Percentiles rank a stretch among this genome's conserved stretches.
phyloP scores from a whole-genome alignment of 2,329 filamentous ascomycete species.

The Aspergillus carbonarius region DNA sequence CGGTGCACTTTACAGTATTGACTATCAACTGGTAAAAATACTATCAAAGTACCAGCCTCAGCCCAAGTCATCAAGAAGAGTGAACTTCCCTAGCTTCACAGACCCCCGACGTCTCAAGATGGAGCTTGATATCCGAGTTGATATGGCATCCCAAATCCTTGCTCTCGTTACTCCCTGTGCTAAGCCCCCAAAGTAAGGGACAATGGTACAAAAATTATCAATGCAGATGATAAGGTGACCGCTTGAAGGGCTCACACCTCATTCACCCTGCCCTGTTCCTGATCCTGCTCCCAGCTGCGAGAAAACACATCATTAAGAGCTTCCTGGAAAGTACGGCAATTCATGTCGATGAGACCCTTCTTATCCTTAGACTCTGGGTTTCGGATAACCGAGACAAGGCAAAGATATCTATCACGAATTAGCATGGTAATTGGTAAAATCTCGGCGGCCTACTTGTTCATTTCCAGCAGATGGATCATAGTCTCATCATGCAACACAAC shows the following conservation, averaged over 20 bases:
- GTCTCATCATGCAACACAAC: conserved; percentile 62
- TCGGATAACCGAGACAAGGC: conserved; percentile 64
- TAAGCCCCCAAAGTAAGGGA: neutral
- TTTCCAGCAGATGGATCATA: conserved; percentile 65
- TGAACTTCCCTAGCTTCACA: conserved; percentile 7
- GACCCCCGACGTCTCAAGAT: neutral
- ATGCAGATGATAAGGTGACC: neutral
- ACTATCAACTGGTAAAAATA: neutral
- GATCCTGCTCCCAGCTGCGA: conserved; percentile 46
- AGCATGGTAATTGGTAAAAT: conserved; percentile 5
- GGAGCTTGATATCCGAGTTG: neutral
- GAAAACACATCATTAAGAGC: conserved; percentile 63
- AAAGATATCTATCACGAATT: conserved; percentile 54
- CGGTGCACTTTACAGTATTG: neutral
- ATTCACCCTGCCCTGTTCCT: conserved; percentile 16
- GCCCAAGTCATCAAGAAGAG: neutral
- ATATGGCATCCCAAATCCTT: neutral
- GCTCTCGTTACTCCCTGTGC: neutral
- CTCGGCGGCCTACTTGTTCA: conserved; percentile 58
- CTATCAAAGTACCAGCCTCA: conserved; percentile 4
- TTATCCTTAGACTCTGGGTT: conserved; percentile 64
- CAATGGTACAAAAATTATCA: neutral
- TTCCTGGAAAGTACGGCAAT: conserved; percentile 63
- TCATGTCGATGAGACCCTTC: conserved; percentile 66
- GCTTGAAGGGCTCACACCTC: neutral